phyloP scores from a whole-genome alignment of 352 stramenopile species.

The Lagenidium sp. region DNA sequence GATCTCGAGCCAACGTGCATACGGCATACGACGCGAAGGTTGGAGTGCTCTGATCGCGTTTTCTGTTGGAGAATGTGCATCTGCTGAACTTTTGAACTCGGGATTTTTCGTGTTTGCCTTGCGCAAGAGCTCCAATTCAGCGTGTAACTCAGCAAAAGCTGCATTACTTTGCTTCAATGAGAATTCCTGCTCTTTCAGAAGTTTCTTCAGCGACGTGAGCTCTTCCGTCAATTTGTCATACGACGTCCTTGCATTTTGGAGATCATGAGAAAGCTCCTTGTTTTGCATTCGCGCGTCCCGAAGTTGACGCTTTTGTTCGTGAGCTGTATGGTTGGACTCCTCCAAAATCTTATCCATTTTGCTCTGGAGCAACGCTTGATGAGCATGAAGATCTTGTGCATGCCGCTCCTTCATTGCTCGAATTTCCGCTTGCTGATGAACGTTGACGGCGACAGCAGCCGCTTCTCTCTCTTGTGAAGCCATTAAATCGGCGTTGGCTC shows the following conservation, averaged over 20 bases:
- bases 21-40: constrained; percentile 51
- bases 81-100: no score
- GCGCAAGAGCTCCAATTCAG: no score
- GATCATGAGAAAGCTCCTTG: constrained; percentile 7
- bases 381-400: constrained; percentile 21
- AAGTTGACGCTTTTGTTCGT: constrained; percentile 41
- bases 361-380: constrained; percentile 22
- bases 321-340: constrained; percentile 34
- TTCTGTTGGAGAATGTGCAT: no score
- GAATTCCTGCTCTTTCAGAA: neutral
- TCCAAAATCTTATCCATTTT: constrained; percentile 44
- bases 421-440: constrained; percentile 32
- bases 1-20: constrained; percentile 72
- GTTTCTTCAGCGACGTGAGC: constrained; percentile 7
- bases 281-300: constrained; percentile 11
- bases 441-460: constrained; percentile 15
- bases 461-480: constrained; percentile 12
- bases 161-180: constrained; percentile 4
- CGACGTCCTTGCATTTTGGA: constrained; percentile 1
- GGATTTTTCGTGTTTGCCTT: no score
- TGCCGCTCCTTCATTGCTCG: constrained; percentile 42
- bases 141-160: no score
- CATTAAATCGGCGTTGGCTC: constrained; percentile 18
- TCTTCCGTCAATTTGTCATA: constrained; percentile 12
- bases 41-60: constrained; percentile 26